Base-by-base conservation (phyloP, 257 asterid genomes). In the Scutellaria galericulata region DNA sequence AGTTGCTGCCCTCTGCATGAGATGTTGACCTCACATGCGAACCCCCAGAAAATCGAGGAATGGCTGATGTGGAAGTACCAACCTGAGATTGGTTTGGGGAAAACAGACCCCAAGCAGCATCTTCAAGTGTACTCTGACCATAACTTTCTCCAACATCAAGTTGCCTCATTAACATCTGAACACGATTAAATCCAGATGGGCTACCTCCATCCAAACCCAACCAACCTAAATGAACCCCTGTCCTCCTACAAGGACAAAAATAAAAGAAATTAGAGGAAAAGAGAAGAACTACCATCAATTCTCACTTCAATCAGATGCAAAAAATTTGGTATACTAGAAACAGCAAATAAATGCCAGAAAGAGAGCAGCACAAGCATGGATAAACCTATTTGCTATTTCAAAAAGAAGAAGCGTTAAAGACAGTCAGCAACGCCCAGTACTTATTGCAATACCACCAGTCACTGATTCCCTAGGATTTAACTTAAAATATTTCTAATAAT, bases 151-250 rank as follows among this genome's bases (percentile, higher is more conserved):
- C 97, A 64, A 88, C 97, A 66, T 91, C 93, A 37, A 90, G 89
- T 71, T 90, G 97, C 81, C 97, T 85, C 95, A 90, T 90, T 86
- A 90, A 83, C 95, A 84, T 86, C 86, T 86, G 95, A 70, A 90
- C 91, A 53, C 91, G 86, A 53, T 90, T 87, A 59, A 90, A 75
- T 77, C 95, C 92, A 69, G 92, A 86, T 1, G 92, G 88, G 62
- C 97, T 86, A 47, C 95, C 91, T 77, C 90, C 91, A 54, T 90
- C 97, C 67, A 88, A 77, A 67, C 93, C 83, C 79, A 85, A 65
- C 95, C 93, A 90, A 74, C 86, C 80, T 73, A 93, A 78, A 81
- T 88, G 92, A 51, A 81, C 64, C 75, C 90, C 87, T 1, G 88
- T 37, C 70, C 86, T 86, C 85, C 91, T 90, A 77, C 54, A 41